A percentile compares a stretch with the other conserved stretches of the same genome.
These are phyloP conservation scores for Sphaerobolus stellatus DNA, from an alignment of 1,284 basidiomycete genomes.

Conservation along the genomic window DNA sequence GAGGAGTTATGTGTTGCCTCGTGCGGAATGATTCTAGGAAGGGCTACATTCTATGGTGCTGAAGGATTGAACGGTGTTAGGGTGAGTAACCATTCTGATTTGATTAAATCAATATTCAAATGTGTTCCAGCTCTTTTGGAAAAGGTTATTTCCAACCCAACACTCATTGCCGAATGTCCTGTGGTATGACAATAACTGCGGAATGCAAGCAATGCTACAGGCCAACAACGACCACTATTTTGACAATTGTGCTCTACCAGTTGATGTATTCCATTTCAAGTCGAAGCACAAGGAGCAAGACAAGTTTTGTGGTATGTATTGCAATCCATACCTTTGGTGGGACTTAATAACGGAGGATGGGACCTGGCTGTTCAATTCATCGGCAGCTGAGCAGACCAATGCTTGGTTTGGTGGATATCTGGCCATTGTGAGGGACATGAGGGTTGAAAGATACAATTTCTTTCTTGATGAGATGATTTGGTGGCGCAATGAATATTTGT, in stretches of 20 bases:
- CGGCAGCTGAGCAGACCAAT: constrained; percentile 38
- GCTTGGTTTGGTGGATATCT: constrained; percentile 38
- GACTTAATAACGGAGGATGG: constrained; percentile 32
- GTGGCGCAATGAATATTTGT: constrained; percentile 26
- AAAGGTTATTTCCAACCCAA: too few species aligned
- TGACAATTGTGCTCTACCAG: constrained; percentile 25
- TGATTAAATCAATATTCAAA: too few species aligned
- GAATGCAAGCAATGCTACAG: constrained; percentile 23
- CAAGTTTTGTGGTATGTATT: constrained; percentile 34
- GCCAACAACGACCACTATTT: constrained; percentile 25
- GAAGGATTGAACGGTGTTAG: too few species aligned
- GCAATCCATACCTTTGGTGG: constrained; percentile 34
- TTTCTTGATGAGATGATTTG: constrained; percentile 42
- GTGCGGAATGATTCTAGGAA: constrained; percentile 23
- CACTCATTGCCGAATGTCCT: constrained; percentile 33
- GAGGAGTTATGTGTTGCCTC: constrained; percentile 21
- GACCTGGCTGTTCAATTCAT: constrained; percentile 35
- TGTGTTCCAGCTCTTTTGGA: too few species aligned
- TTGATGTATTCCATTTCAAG: constrained; percentile 45
- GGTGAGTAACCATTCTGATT: too few species aligned
- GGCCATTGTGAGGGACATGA: constrained; percentile 28
- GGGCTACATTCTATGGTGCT: constrained; percentile 30
- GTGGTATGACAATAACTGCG: constrained; percentile 41
- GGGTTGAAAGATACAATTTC: constrained; percentile 21
- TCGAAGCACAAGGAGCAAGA: constrained; percentile 37